Conservation (phyloP, 2,329 filamentous ascomycete species). For the Leptographium lundbergii region DNA sequence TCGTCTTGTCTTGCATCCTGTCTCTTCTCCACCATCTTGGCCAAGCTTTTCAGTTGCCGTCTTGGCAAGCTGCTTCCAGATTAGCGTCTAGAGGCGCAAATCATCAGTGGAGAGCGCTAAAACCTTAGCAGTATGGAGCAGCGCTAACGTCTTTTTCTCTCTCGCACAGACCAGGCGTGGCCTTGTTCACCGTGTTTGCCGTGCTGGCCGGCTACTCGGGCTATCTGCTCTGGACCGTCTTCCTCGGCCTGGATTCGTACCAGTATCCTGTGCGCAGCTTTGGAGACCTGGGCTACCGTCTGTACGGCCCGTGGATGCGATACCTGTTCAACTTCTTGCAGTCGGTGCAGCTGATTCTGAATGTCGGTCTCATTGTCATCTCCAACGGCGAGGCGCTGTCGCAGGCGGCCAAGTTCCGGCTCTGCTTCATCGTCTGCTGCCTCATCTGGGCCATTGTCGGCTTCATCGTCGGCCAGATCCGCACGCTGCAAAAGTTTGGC, state of each 20-base stretch:
- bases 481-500: conserved; percentile 39
- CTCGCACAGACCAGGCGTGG: conserved; percentile 26
- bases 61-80: background rate
- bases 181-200: conserved; percentile 31
- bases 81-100: background rate
- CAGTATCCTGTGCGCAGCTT: conserved; percentile 32
- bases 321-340: conserved; percentile 36
- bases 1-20: background rate
- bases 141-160: background rate
- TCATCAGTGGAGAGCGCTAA: background rate
- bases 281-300: conserved; percentile 34
- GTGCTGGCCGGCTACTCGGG: conserved; percentile 28
- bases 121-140: background rate
- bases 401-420: conserved; percentile 32
- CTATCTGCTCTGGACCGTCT: conserved; percentile 32
- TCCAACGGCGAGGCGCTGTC: conserved; percentile 40
- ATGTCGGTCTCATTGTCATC: conserved; percentile 39
- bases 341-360: conserved; percentile 34
- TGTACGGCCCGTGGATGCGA: conserved; percentile 30
- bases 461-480: conserved; percentile 40
- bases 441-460: conserved; percentile 36
- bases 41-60: background rate
- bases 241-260: conserved; percentile 32
- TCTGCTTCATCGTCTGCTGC: conserved; percentile 41
- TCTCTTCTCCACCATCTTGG: conserved; percentile 2